Base-by-base conservation (phyloP, 2,329 filamentous ascomycete genomes). In the Fusarium sp. region DNA sequence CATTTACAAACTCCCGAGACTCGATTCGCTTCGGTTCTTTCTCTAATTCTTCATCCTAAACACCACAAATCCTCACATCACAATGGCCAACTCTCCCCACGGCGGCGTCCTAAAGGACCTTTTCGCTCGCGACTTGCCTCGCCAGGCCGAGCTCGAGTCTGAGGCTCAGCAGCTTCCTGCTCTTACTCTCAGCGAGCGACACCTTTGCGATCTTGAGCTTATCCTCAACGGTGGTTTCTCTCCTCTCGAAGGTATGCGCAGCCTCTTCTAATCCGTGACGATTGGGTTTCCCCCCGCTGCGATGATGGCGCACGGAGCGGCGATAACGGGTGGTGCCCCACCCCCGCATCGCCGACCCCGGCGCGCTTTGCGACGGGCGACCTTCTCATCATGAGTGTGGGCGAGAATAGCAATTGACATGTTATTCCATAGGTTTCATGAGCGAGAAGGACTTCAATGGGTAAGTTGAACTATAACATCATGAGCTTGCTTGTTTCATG, bases 191-290 rank as follows among this genome's bases (percentile, higher is more conserved):
- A 91, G 88, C 50, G 96, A 99, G 86, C 90, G 96, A 76, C 96
- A 99, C 83, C 89, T 99, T 48, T 99, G 96, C 83, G 96, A 99
- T 86, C 87, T 99, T 72, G 96, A 99, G 83, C 83, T 99, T 81
- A 94, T 99, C 77, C 89, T 99, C 80, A 98, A 94, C 81, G 96
- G 96, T 78, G 96, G 96, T 70, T 99, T 99, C 85, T 97, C 94
- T 69, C 96, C 96, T 61, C 88, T 99, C 39, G 95, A 99, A 88
- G 96, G 94, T 96, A 73, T 51, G 69, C 50, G 34, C 46, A 75
- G 67, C 89, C 86, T 42, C 38, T 40, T 49, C 38, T 42, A 14
- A 14, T 21, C 7, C 24, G 39, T 15, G 48, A 32, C 40, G 32
- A 43, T 61, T 44, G 48, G 39, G 4, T 40, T 61, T 20, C 10